Evolutionary conservation across 1,284 basidiomycete genomes (phyloP), one percentile per base, ranked within the genome.

Genomic region (Tremellales sp.): DNA sequence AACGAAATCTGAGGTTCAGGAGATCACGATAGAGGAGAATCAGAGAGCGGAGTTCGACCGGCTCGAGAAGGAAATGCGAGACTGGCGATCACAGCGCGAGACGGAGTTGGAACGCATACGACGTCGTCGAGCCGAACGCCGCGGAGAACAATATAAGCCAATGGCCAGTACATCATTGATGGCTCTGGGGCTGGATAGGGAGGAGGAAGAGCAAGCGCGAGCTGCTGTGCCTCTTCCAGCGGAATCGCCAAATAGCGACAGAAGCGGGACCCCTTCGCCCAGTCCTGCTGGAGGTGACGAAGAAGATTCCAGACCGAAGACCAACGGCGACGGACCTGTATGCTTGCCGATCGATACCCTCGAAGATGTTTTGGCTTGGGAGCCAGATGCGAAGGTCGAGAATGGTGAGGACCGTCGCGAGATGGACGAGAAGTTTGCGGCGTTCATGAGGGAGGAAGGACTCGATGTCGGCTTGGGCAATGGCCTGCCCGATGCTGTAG

Each of bases 61-160:
- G 39, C 33, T 68, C n/a, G 53, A 65, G 43, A 44, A 29, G 39
- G 65, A 71, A 47, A 64, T 65, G 53, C 51, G 52, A 22, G 51
- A 48, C 26, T 72, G 69, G 69, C 54, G 58, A 12, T 29, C 54
- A 3, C 40, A 41, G 11, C 49, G 64, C 12, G 49, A 54, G 12
- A 35, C 49, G 5, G 70, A 70, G 49, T 51, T 72, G 6, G 69
- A 70, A 26, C 48, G 63, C 8, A 48, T 40, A 11, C 48, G 39
- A n/a, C 6, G 24, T 13, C 17, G 42, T 7, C 17, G 39, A 41
- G 39, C 39, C 39, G 39, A 40, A 22, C 7, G 39, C 6, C 19
- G 39, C 4, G 39, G 39, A 4, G 39, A 40, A 21, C 4, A 21
- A 21, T 40, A 40, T 24, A 24, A 12, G 7, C n/a, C 39, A 4